Evolutionary conservation across 2,329 filamentous ascomycete species (phyloP), one percentile per base, ranked within the genome.

Genomic region (Chaetomium olivaceum): DNA sequence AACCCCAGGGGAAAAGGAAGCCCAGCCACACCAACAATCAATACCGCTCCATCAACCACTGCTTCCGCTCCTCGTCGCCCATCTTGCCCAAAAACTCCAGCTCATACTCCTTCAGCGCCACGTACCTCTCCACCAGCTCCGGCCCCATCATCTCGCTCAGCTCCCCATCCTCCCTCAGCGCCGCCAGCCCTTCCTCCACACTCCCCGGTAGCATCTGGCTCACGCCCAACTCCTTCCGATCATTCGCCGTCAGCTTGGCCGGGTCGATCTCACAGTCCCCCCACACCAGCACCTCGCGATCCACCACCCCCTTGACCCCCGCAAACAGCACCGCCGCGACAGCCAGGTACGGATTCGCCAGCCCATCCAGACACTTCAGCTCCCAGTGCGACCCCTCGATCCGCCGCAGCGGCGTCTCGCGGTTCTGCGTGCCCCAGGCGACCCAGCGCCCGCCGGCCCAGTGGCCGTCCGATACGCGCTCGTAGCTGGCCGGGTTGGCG

Each of bases 371-470:
- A 62, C 85, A 87, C 73, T 92, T 89, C 25, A 96, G 71, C 77
- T 96, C 92, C 89, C 91, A 96, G 73, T 92, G 89, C 23, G 86
- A 87, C 2, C 76, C 79, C 3, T 80, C 79, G 57, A 92, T 84
- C 74, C 89, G 88, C 14, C 91, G 85, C 11, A 96, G 80, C 0
- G 91, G 89, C 4, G 87, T 82, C 78, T 94, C 91, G 21, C 90
- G 87, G 75, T 95, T 95, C 77, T 95, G 88, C 4, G 87, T 90
- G 14, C 92, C 92, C 91, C 91, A 96, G 0, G 89, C 80, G 0
- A 93, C 85, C 88, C 89, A 93, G 8, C 87, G 85, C 0, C 91
- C 91, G n/a, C 91, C 91, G 0, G 90, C 85, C 91, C 91, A 95
- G 65, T 80, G 80, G n/a, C 91, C 85, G 61, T 92, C 88, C 1